phyloP scores from a whole-genome alignment of 345 rosid genomes.

The Aethionema arabicum region DNA sequence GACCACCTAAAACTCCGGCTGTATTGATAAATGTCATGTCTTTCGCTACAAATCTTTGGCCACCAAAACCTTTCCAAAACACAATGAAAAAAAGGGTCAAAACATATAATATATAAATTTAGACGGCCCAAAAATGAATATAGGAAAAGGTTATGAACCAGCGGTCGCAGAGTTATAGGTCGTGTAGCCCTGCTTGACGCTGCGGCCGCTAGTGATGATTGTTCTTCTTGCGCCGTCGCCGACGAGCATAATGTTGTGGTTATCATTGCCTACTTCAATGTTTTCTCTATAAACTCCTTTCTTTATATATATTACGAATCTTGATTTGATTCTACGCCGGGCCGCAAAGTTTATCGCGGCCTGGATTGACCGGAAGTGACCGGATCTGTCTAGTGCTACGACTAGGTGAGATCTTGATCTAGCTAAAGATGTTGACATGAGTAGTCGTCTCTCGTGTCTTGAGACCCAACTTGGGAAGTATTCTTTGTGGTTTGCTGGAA shows the following conservation, averaged over 20 bases:
- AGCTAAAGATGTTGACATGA: slow-evolving; percentile 44
- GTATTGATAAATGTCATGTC: slow-evolving; percentile 72
- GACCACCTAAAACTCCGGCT: slow-evolving; percentile 71
- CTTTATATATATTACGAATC: slow-evolving; percentile 71
- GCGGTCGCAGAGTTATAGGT: slow-evolving; percentile 84
- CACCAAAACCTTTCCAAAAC: slow-evolving; percentile 32
- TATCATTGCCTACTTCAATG: slow-evolving; percentile 48
- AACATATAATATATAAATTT: background rate
- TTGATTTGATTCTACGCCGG: slow-evolving; percentile 48
- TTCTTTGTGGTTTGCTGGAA: slow-evolving; percentile 33
- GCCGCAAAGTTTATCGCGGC: slow-evolving; percentile 67
- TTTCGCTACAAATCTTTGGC: slow-evolving; percentile 49
- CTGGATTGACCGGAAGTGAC: slow-evolving; percentile 54
- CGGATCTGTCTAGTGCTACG: slow-evolving; percentile 74
- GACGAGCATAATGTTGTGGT: slow-evolving; percentile 69
- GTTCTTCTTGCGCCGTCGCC: slow-evolving; percentile 72
- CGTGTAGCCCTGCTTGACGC: slow-evolving; percentile 67
- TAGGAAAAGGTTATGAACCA: slow-evolving; percentile 37
- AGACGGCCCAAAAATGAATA: background rate
- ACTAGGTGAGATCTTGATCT: slow-evolving; percentile 47
- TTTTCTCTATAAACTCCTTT: slow-evolving; percentile 68
- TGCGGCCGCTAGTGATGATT: slow-evolving; percentile 66
- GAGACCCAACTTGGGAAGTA: slow-evolving; percentile 71
- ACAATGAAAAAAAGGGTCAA: background rate
- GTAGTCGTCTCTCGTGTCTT: slow-evolving; percentile 58